Evolutionary conservation across 1,284 basidiomycete genomes (phyloP).

Genomic region (Malassezia japonica): DNA sequence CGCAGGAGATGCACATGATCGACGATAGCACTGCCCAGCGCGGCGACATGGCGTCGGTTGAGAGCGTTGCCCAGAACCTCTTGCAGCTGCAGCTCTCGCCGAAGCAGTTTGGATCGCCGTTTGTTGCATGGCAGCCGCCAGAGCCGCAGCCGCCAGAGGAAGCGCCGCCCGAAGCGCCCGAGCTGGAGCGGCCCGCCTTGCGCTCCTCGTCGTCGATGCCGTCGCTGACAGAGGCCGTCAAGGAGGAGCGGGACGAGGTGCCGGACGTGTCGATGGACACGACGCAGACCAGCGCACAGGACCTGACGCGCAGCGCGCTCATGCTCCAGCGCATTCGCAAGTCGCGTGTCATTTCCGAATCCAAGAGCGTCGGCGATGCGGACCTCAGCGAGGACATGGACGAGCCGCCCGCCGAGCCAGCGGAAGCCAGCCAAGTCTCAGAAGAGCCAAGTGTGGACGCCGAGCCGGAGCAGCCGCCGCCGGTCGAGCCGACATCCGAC

Average conservation of each 20-base stretch:
- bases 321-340: not conserved
- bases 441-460: no score
- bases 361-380: not conserved
- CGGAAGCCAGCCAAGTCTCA: no score
- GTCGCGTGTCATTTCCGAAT: not conserved
- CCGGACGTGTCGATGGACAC: not conserved
- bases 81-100: no score
- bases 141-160: not conserved
- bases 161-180: not conserved
- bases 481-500: no score
- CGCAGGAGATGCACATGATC: not conserved
- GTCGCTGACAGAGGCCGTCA: not conserved
- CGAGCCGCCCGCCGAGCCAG: no score
- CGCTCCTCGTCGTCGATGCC: not conserved
- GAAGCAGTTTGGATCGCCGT: no score
- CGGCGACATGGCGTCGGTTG: not conserved
- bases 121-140: no score
- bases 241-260: not conserved
- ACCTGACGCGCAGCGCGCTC: not conserved
- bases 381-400: not conserved
- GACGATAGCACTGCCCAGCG: not conserved
- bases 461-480: no score
- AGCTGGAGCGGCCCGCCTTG: not conserved
- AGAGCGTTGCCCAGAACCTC: not conserved
- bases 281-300: not conserved